A percentile compares a stretch with the other conserved stretches of the same genome.
These are phyloP conservation scores for Porphyrellus cyaneotinctus DNA, from an alignment of 768 basidiomycete genomes.

Conservation along the genomic window DNA sequence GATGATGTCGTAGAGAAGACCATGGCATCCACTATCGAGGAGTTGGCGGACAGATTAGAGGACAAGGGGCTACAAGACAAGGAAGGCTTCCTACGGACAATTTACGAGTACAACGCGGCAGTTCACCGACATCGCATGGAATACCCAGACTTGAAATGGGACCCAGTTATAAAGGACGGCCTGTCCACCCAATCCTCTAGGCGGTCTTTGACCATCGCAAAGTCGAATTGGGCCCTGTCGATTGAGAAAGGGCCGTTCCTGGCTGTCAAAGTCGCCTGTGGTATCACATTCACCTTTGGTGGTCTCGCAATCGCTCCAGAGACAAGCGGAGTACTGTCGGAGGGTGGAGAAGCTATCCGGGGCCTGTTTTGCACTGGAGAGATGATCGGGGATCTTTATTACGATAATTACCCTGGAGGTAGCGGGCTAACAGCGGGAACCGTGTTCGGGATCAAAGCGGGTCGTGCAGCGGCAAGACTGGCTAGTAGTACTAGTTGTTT, in stretches of 20 bases:
- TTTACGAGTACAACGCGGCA: slow-evolving; percentile 50
- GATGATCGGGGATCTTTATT: slow-evolving; percentile 64
- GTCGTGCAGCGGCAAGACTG: slow-evolving; percentile 39
- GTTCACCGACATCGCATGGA: slow-evolving; percentile 36
- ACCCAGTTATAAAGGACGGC: slow-evolving; percentile 63
- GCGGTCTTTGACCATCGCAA: slow-evolving; percentile 40
- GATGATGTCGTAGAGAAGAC: slow-evolving; percentile 58
- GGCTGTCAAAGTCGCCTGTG: slow-evolving; percentile 66
- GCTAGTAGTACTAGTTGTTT: too few species aligned
- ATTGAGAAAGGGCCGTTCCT: slow-evolving; percentile 52
- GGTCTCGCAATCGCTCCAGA: slow-evolving; percentile 57
- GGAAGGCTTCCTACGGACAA: slow-evolving; percentile 41
- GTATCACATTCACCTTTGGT: slow-evolving; percentile 72
- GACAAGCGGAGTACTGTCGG: slow-evolving; percentile 48
- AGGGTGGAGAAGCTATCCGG: slow-evolving; percentile 38
- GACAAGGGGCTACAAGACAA: slow-evolving; percentile 45
- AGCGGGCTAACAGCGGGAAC: slow-evolving; percentile 63
- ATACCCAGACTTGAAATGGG: slow-evolving; percentile 41
- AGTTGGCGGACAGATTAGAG: slow-evolving; percentile 45
- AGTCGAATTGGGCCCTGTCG: slow-evolving; percentile 67
- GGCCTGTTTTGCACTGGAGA: slow-evolving; percentile 67
- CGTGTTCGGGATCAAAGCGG: slow-evolving; percentile 60
- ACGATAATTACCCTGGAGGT: slow-evolving; percentile 65
- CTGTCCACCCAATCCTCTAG: slow-evolving; percentile 46
- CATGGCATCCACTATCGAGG: slow-evolving; percentile 42